Evolutionary conservation across 2,329 filamentous ascomycete species (phyloP), one percentile per base, ranked within the genome.

Genomic region (Myriosclerotinia scirpicola): DNA sequence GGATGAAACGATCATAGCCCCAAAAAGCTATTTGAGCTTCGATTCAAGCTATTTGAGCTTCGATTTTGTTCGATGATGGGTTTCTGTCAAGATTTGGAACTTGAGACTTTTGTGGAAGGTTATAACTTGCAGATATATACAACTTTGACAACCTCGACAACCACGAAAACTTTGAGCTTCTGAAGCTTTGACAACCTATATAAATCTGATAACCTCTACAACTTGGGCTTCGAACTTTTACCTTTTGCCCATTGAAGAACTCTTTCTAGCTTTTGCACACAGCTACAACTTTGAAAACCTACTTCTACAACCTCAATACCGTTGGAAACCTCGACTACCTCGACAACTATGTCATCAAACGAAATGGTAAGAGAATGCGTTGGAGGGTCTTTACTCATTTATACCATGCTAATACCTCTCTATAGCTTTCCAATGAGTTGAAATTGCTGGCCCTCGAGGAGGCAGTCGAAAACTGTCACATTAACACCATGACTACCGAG

Each of bases 391-490:
- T n/a, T 12, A 34, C 11, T n/a, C n/a, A n/a, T n/a, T n/a, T n/a
- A n/a, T n/a, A 22, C 4, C 26, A 36, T 36, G 14, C 42, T 60
- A 38, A 60, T 48, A 38, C 5, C 30, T 48, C 4, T n/a, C 1
- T 17, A 48, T 38, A 60, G 56, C 44, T 60, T n/a, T 34, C 15
- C 12, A 48, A 60, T 15, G 42, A 42, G 56, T 26, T 60, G 9
- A 20, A 20, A 9, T 26, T 20, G 12, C 38, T 60, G 42, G 42
- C 36, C 9, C 42, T 46, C 12, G 30, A 17, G 14, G 26, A 48
- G 14, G 48, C n/a, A 12, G 42, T 60, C 5, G 26, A 17, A 36
- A 36, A 20, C n/a, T 60, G 20, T 17, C 3, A 42, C 11, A 22
- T 48, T 7, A 17, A 48, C 14, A 34, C 17, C 22, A 30, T 22